These are phyloP conservation scores for Colletotrichum zoysiae DNA, from an alignment of 2,329 filamentous ascomycete genomes.

Conservation along the genomic window DNA sequence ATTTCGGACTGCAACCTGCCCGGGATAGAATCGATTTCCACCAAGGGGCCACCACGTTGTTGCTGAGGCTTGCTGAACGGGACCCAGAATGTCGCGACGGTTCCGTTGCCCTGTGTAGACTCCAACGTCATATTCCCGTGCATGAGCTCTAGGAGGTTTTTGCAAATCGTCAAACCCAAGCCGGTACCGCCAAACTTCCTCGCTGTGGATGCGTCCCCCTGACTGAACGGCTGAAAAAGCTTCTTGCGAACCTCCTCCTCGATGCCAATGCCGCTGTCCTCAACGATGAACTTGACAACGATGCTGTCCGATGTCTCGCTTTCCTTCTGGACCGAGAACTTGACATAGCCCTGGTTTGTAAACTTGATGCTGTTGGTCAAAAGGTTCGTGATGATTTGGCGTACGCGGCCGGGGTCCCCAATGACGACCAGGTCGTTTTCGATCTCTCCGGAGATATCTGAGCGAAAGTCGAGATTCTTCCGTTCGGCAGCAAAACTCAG, in stretches of 20 bases:
- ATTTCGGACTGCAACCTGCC: slow-evolving; percentile 75
- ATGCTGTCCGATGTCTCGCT: slow-evolving; percentile 74
- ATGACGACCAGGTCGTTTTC: slow-evolving; percentile 81
- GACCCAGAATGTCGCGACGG: slow-evolving; percentile 81
- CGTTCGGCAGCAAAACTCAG: slow-evolving; percentile 85
- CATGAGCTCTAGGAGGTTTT: slow-evolving; percentile 85
- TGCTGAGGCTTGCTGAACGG: slow-evolving; percentile 79
- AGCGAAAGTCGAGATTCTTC: slow-evolving; percentile 80
- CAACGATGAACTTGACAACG: slow-evolving; percentile 77
- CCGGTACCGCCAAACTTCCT: slow-evolving; percentile 84
- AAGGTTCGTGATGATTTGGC: slow-evolving; percentile 86
- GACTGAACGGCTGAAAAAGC: slow-evolving; percentile 84
- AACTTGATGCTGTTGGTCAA: slow-evolving; percentile 84
- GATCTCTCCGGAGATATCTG: slow-evolving; percentile 72
- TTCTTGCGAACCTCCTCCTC: slow-evolving; percentile 80
- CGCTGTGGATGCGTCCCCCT: slow-evolving; percentile 84
- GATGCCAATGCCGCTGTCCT: slow-evolving; percentile 86
- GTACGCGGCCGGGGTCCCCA: slow-evolving; percentile 85
- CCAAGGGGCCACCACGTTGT: slow-evolving; percentile 57
- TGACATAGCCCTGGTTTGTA: slow-evolving; percentile 76
- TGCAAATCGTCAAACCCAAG: slow-evolving; percentile 83
- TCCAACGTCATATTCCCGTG: slow-evolving; percentile 79
- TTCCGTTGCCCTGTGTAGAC: slow-evolving; percentile 75
- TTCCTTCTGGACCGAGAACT: slow-evolving; percentile 73
- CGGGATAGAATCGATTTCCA: slow-evolving; percentile 74